Evolutionary conservation across 257 asterid species (phyloP).

Genomic region (Solanum rostratum): DNA sequence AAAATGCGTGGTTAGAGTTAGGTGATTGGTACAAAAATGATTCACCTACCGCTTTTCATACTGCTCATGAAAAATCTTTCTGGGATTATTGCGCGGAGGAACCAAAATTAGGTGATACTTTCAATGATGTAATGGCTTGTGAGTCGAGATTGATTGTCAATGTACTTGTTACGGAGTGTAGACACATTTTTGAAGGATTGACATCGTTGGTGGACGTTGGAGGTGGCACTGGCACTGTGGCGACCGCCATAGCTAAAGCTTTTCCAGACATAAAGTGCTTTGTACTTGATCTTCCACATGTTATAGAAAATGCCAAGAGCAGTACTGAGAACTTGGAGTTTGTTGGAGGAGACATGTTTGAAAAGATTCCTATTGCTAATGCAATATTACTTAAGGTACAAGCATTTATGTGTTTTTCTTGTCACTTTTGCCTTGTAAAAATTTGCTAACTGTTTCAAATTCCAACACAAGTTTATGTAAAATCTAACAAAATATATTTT

Average conservation of each 20-base stretch:
- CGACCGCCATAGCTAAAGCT: background rate
- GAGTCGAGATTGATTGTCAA: background rate
- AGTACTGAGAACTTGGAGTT: background rate
- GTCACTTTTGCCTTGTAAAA: no score
- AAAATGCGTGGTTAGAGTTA: background rate
- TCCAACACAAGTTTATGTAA: no score
- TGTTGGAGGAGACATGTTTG: background rate
- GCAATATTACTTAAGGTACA: background rate
- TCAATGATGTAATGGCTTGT: background rate
- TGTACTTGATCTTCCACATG: background rate
- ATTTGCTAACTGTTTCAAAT: no score
- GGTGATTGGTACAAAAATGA: background rate
- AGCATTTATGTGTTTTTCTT: background rate
- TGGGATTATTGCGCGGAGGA: background rate
- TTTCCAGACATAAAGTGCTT: background rate
- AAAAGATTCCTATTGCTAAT: background rate
- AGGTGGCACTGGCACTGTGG: background rate
- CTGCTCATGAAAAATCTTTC: background rate
- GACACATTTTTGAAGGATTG: background rate
- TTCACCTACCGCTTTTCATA: background rate
- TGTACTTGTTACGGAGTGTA: background rate
- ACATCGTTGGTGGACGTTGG: background rate
- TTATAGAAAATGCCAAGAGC: background rate
- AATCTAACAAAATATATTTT: no score
- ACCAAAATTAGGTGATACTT: background rate